Base-by-base conservation (phyloP, 2,329 filamentous ascomycete species). In the Colletotrichum incanum region DNA sequence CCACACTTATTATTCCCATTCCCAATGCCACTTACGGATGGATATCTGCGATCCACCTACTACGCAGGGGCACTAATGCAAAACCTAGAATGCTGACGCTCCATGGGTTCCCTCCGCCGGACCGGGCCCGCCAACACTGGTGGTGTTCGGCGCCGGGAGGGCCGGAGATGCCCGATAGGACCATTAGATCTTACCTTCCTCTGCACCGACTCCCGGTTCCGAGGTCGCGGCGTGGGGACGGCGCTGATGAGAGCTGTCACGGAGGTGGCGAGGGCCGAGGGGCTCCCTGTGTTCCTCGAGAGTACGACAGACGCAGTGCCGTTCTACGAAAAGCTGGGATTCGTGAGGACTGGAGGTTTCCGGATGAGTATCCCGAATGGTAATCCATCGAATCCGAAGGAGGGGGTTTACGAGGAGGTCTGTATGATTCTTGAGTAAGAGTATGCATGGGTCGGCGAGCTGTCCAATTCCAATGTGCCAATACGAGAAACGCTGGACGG, bases 291-390 rank as follows among this genome's bases (percentile, higher is more conserved):
- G 7, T 80, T 84, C 58, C 74, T 85, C 18, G 82, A 84, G 70
- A 82, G 80, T 26, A 84, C 82, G 23, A 79, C 79, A 74, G 78
- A 80, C 23, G 83, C 83, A 1, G 78, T 83, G 7, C 73, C 75
- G 1, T 79, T 85, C 70, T 85, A 85, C 54, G 74, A 80, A 67
- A 80, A 73, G 72, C 74, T 83, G 43, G 82, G 82, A 8, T 85
- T 85, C 62, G 74, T 75, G 45, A 73, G 72, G 4, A 65, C 77
- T 16, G 78, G 78, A 56, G 72, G 75, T 26, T 79, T 85, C 31
- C 76, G 79, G 28, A 81, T 85, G 80, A 75, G 71, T 60, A 77
- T 85, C 28, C 82, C 82, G 23, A 37, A 20, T 6, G 23, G 5
- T 5, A 31, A 16, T 2, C 18, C 18, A 28, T 14, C 28, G 34